A percentile compares a stretch with the other conserved stretches of the same genome.
Evolutionary conservation across 768 basidiomycete genomes (phyloP).

Genomic region (Russula olivacea): DNA sequence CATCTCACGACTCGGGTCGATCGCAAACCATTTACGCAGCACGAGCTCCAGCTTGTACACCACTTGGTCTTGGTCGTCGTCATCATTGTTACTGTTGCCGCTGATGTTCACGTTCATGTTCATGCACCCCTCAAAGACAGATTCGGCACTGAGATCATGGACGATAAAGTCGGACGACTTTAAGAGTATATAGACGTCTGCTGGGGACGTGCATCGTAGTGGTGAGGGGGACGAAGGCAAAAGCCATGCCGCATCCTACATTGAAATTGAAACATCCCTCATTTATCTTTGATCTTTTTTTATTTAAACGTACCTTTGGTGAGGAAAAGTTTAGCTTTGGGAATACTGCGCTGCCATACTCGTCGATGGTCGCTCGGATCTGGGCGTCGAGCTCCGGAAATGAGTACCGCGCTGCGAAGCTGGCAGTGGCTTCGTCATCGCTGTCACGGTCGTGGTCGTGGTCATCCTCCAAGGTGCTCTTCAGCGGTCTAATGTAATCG

Average conservation of each 20-base stretch:
- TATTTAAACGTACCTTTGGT: constrained; percentile 56
- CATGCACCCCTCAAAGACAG: constrained; percentile 64
- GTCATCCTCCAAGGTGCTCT: constrained; percentile 47
- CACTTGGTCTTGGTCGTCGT: background rate
- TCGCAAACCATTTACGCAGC: constrained; percentile 82
- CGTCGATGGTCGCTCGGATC: constrained; percentile 58
- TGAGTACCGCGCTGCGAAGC: constrained; percentile 39
- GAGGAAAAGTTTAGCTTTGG: constrained; percentile 96
- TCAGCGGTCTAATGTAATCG: constrained; percentile 39
- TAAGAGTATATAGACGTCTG: constrained; percentile 86
- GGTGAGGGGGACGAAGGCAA: constrained; percentile 70
- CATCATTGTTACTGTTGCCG: background rate
- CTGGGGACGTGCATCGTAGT: constrained; percentile 78
- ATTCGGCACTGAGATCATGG: constrained; percentile 60
- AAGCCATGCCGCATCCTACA: constrained; percentile 90
- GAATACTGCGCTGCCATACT: constrained; percentile 80
- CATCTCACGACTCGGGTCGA: constrained; percentile 80
- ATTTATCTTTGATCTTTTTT: background rate
- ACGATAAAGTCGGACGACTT: constrained; percentile 89
- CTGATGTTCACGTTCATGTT: background rate
- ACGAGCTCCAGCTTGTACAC: constrained; percentile 74
- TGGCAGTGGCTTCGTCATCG: constrained; percentile 36
- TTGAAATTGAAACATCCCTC: too few relatives aligned
- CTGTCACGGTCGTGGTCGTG: constrained; percentile 42
- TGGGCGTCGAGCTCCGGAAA: constrained; percentile 78